phyloP scores from a whole-genome alignment of 306 rosid genomes.

The Prosopis cineraria region DNA sequence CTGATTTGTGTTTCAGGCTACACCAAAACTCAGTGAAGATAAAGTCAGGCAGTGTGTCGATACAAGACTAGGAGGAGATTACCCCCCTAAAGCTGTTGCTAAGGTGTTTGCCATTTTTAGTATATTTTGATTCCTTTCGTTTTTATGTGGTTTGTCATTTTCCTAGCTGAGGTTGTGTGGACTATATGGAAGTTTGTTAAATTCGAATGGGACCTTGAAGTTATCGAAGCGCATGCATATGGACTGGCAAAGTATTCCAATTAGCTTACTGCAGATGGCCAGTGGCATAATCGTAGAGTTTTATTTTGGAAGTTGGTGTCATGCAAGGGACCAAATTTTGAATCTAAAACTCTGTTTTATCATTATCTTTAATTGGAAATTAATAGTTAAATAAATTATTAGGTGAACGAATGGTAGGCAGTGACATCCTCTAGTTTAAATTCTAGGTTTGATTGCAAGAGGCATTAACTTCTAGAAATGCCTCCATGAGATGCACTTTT shows the following conservation, averaged over 20 bases:
- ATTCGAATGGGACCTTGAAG: background rate
- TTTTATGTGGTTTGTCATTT: background rate
- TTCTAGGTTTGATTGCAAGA: conserved; percentile 9
- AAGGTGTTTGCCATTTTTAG: conserved; percentile 54
- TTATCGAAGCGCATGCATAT: background rate
- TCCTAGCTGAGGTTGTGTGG: conserved; percentile 16
- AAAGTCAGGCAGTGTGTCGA: conserved; percentile 87
- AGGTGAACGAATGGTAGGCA: conserved; percentile 24
- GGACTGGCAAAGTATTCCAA: conserved; percentile 18
- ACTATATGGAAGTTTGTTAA: background rate
- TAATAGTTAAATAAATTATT: background rate
- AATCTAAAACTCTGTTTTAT: background rate
- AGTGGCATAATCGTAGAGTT: background rate
- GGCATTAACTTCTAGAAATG: background rate
- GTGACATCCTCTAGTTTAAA: conserved; percentile 3
- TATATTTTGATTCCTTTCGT: conserved; percentile 13
- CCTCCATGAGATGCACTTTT: background rate
- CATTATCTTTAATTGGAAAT: background rate
- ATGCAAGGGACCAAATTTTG: conserved; percentile 8
- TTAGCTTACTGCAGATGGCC: conserved; percentile 11
- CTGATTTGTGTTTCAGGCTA: conserved; percentile 61
- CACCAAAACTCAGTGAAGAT: conserved; percentile 95
- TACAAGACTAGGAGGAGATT: conserved; percentile 75
- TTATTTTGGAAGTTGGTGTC: background rate
- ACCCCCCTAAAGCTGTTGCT: conserved; percentile 87